Evolutionary conservation across 164 flowering plant genomes (phyloP), one percentile per base, ranked within the genome.

Genomic region (Nymphaea colorata): DNA sequence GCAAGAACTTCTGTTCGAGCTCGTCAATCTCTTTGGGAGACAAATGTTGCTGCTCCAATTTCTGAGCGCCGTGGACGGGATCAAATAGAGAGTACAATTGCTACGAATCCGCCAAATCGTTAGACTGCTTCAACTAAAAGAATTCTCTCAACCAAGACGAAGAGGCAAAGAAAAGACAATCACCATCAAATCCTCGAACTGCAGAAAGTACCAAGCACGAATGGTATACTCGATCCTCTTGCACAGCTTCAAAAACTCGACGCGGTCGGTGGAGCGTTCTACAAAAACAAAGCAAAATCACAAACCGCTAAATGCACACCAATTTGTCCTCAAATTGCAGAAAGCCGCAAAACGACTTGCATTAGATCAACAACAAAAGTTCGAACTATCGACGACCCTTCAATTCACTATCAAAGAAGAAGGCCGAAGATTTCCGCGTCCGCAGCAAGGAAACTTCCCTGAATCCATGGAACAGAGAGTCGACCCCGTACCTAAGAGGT

Each of bases 171-270:
- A 6, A 61, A 15, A 42, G 17, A 10, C 61, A 15, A 69, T 62
- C 57, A 45, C 99, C 99, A 94, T 88, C 71, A 94, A 78, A 77
- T 94, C 99, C 81, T 94, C 99, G 75, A 91, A 94, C 60, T 94
- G 95, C n/a, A 90, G 81, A 64, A 80, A 81, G 77, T 90, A 88
- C 99, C 99, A 91, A 69, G 99, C 96, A 43, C 97, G 85, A 74
- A 94, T 81, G 3, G 89, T 91, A 76, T 88, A 90, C 73, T 94
- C 99, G 51, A 91, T 80, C 80, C 97, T 82, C 87, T 88, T 90
- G 77, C 92, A 88, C 14, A 94, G 83, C 84, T 86, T 94, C 67
- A 91, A 64, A 76, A 94, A 94, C 79, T 94, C 97, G 11, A 82
- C 79, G 55, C 87, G 78, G 41, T 94, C 97, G 18, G 85, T 55